Evolutionary conservation across 1,139 yeast species (phyloP), one percentile per base, ranked within the genome.

Genomic region (Geotrichum klebahnii): DNA sequence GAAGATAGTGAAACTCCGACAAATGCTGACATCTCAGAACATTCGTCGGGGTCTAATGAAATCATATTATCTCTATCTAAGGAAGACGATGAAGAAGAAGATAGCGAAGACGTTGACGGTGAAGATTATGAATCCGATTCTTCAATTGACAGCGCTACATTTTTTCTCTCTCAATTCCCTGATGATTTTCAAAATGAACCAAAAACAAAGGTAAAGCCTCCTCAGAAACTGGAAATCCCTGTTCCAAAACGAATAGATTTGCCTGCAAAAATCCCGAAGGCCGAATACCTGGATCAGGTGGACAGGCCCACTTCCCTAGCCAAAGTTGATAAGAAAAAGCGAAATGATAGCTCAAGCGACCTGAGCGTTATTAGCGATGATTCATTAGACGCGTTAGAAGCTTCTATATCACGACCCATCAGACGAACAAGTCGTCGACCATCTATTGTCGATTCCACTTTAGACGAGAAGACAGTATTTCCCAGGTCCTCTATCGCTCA

Each of bases 191-290:
- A 26, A 56, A 57, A 49, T 28, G 55, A 16, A 57, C 55, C 28
- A 46, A 59, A 10, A 53, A 52, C 28, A 49, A 57, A 44, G 53
- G 54, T 46, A 53, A 52, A 50, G 41, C 55, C 51, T 2, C 51
- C 51, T 8, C 37, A 49, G 44, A 54, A 53, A 46, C 52, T 53
- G 35, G 33, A 48, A n/a, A 49, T 57, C 22, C 57, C 58, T 5
- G 52, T 54, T 35, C 64, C 63, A 23, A 58, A 61, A 52, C 49
- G 59, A 46, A 46, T 61, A 37, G 61, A 57, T 48, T 54, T 57
- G 45, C 56, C 61, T 12, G 52, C 56, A 17, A 45, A 45, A 31
- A 37, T 52, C 50, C 41, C 55, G 55, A 28, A 53, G 52, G 16
- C 49, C 51, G 40, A 36, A 44, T 43, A 32, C 22, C 36, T 28